Conservation (phyloP, 2,329 filamentous ascomycete genomes). For the Chaetomium sp. region DNA sequence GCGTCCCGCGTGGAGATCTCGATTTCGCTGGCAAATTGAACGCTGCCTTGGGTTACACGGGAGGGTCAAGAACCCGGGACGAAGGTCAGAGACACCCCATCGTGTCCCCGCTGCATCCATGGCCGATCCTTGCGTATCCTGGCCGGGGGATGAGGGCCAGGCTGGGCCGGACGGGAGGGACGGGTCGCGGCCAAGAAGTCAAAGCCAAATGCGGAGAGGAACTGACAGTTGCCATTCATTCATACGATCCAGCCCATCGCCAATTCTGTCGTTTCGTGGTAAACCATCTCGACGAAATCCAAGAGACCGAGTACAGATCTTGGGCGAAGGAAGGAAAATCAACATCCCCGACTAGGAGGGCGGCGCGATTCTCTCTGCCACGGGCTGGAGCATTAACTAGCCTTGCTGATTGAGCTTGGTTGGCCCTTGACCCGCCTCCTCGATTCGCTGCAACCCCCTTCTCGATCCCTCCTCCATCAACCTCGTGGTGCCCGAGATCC, state of each 20-base stretch:
- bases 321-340: not conserved
- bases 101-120: not conserved
- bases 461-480: conserved; percentile 1
- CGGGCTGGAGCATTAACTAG: not conserved
- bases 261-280: not conserved
- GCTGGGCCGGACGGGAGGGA: conserved; percentile 13
- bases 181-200: conserved; percentile 10
- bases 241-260: not conserved
- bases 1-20: conserved; percentile 15
- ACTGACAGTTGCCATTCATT: conserved; percentile 18
- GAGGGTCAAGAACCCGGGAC: conserved; percentile 5
- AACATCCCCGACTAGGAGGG: not conserved
- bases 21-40: conserved; percentile 16
- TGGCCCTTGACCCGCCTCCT: conserved; percentile 3
- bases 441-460: conserved; percentile 2
- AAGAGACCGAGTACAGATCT: not conserved
- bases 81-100: conserved; percentile 10
- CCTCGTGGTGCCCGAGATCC: not conserved
- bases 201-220: conserved; percentile 9
- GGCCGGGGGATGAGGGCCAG: not conserved
- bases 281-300: not conserved
- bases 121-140: conserved; percentile 15
- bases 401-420: not conserved
- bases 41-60: conserved; percentile 9
- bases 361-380: not conserved